Evolutionary conservation across 768 basidiomycete genomes (phyloP).

Genomic region (Trametes cubensis): DNA sequence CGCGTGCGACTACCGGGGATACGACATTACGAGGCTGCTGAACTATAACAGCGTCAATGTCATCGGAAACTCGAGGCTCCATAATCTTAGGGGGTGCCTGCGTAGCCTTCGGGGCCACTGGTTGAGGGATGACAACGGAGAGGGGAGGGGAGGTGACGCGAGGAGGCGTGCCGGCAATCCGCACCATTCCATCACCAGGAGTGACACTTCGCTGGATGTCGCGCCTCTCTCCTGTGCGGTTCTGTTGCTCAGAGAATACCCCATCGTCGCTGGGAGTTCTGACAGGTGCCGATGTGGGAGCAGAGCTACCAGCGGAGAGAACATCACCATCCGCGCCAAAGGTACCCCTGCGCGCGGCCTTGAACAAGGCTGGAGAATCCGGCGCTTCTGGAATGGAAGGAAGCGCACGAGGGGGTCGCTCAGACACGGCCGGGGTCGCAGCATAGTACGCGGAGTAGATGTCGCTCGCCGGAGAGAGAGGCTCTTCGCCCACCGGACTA

Average conservation of each 20-base stretch:
- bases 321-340: conserved; percentile 13
- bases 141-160: conserved; percentile 24
- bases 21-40: conserved; percentile 22
- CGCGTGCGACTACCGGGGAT: conserved; percentile 21
- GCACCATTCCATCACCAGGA: conserved; percentile 6
- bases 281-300: conserved; percentile 19
- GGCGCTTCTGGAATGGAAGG: conserved; percentile 24
- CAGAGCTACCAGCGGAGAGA: conserved; percentile 6
- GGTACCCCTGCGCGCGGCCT: conserved; percentile 10
- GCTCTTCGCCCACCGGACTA: conserved; percentile 15
- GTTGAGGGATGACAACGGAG: conserved; percentile 22
- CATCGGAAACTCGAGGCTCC: conserved; percentile 16
- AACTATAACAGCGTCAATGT: conserved; percentile 24
- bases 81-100: conserved; percentile 4
- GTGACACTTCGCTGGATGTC: background rate
- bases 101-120: background rate
- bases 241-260: conserved; percentile 2
- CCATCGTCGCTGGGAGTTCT: conserved; percentile 19
- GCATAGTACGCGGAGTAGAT: conserved; percentile 16
- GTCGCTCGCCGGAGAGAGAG: conserved; percentile 23
- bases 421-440: conserved; percentile 9
- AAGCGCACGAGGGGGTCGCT: conserved; percentile 15
- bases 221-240: background rate
- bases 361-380: conserved; percentile 10
- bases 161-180: conserved; percentile 10